Base-by-base conservation (phyloP, 2,329 filamentous ascomycete species). In the Magnaporthiopsis poae region DNA sequence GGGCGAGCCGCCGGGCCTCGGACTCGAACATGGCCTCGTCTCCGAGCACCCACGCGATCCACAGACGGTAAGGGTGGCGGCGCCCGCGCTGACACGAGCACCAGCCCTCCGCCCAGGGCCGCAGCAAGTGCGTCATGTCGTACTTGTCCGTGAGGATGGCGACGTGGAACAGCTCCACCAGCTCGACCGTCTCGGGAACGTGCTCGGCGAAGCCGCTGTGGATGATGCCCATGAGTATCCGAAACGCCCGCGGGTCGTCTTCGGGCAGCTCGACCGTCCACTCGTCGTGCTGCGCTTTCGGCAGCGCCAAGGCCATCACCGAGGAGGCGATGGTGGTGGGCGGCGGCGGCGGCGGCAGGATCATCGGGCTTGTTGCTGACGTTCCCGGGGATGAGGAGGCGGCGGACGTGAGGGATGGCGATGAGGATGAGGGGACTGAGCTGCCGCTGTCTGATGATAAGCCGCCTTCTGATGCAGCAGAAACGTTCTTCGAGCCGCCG, bases 1-100 rank as follows among this genome's bases (percentile, higher is more conserved):
- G 27, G 9, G 25, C 63, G n/a, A 64, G 56, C n/a, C 31, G 29
- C 3, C 35, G 56, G 5, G 56, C 63, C 29, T 65, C 66, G 1
- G 27, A 65, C 31, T 67, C 62, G 52, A 77, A 75, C 1, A 67
- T 64, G 7, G 71, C 67, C 3, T 68, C 65, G 12, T 70, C 66
- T 0, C 75, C 75, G 31, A 77, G 66, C 68, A 76, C 74, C 72
- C 75, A 77, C 0, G 72, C 68, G 2, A 76, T 71, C 70, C 73
- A 75, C 3, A 76, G 64, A 3, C 74, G 59, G 63, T 73, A 72
- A 12, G 71, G 68, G 68, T 69, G 1, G 69, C 70, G 9, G 70
- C 67, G 25, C 68, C 67, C 2, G 70, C 70, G 9, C 68, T 69
- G 13, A 70, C 64, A 0, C 67, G 59, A 56, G 59, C 64, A 65